Percentiles rank a stretch among this genome's conserved stretches.
Conservation (phyloP, 176 grass and related monocot species). For the Phoenix dactylifera region DNA sequence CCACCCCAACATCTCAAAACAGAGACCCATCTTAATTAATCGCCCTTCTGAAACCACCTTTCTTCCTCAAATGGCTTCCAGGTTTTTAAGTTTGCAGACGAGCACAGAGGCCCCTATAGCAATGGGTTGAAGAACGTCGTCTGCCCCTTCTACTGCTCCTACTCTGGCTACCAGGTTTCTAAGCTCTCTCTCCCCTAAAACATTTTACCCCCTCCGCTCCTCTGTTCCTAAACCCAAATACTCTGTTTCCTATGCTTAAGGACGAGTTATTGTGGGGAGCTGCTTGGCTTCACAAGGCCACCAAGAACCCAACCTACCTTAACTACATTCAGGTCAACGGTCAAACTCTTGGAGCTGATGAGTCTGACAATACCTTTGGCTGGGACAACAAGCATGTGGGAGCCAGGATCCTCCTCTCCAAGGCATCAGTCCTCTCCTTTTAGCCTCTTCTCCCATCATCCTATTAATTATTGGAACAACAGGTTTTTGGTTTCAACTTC, state of each 20-base stretch:
- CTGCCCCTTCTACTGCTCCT: conserved; percentile 95
- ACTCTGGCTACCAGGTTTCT: conserved; percentile 76
- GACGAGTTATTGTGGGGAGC: conserved; percentile 90
- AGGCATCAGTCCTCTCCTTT: conserved; percentile 24
- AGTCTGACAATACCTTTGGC: conserved; percentile 82
- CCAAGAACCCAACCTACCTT: conserved; percentile 52
- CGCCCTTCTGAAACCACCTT: not conserved
- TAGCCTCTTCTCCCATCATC: not conserved
- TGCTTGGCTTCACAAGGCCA: conserved; percentile 86
- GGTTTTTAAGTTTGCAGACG: conserved; percentile 88
- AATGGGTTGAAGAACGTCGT: conserved; percentile 42
- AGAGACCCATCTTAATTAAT: too few species aligned
- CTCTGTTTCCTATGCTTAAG: conserved; percentile 15
- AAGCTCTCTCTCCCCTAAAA: not conserved
- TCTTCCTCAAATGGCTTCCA: not conserved
- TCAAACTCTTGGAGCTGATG: conserved; percentile 75
- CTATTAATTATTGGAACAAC: too few species aligned
- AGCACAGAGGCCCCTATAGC: conserved; percentile 82
- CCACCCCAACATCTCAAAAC: too few species aligned
- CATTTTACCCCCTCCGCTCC: too few species aligned
- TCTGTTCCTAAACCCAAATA: too few species aligned
- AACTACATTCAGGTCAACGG: conserved; percentile 83
- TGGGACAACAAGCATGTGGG: conserved; percentile 99
- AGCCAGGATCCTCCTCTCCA: conserved; percentile 65
- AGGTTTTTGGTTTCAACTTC: too few species aligned